Evolutionary conservation across 129 eudicot species (phyloP).

Genomic region (Solidago caesia): DNA sequence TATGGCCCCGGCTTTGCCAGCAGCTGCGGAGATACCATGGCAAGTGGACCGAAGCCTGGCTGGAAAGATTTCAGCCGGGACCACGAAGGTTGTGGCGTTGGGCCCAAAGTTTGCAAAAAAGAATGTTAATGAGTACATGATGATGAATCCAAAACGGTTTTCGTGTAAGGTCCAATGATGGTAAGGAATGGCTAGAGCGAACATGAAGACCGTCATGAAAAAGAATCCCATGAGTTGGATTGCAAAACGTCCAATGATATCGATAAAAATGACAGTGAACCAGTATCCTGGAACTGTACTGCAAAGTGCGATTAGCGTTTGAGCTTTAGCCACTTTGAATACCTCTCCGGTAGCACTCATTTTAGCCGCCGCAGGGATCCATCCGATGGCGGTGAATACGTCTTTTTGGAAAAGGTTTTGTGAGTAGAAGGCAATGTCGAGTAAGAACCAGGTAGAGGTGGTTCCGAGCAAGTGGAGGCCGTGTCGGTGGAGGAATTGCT

Average conservation of each 20-base stretch:
- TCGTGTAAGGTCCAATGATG: conserved; percentile 36
- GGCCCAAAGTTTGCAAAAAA: conserved; percentile 56
- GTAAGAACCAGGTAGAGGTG: conserved; percentile 45
- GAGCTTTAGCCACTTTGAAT: conserved; percentile 34
- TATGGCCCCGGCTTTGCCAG: conserved; percentile 48
- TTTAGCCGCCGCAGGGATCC: conserved; percentile 31
- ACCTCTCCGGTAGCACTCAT: conserved; percentile 48
- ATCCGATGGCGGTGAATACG: conserved; percentile 43
- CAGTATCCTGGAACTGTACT: conserved; percentile 51
- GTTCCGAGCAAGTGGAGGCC: conserved; percentile 55
- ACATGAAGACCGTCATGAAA: conserved; percentile 55
- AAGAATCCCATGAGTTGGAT: conserved; percentile 47
- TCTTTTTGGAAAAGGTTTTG: conserved; percentile 58
- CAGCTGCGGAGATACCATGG: conserved; percentile 53
- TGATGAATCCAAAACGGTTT: conserved; percentile 39
- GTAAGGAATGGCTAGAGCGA: conserved; percentile 43
- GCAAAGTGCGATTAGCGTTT: conserved; percentile 39
- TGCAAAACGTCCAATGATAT: conserved; percentile 33
- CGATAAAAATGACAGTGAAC: conserved; percentile 37
- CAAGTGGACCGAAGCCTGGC: conserved; percentile 53
- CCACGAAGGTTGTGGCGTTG: conserved; percentile 51
- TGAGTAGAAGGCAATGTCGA: conserved; percentile 50
- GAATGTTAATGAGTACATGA: conserved; percentile 45
- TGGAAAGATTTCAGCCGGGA: conserved; percentile 50
- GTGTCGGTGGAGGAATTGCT: conserved; percentile 35